A percentile compares a stretch with the other conserved stretches of the same genome.
Conservation (phyloP, 768 basidiomycete species). For the Leccinum boreale region DNA sequence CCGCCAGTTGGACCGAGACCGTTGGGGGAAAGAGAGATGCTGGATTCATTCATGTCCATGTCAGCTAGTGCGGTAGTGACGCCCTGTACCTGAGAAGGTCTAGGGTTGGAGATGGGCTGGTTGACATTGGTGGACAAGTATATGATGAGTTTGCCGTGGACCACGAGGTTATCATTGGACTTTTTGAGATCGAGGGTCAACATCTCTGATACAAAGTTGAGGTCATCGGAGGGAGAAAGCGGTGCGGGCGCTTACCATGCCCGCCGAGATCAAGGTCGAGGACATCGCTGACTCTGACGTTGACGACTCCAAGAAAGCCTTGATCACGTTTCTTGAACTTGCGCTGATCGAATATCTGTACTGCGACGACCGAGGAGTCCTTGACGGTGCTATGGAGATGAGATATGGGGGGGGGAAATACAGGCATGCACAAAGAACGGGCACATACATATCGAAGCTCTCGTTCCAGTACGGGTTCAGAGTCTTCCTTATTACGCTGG, state of each 20-base stretch:
- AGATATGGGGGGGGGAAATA: slow-evolving; percentile 6
- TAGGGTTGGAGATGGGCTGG: slow-evolving; percentile 81
- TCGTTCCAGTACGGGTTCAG: slow-evolving; percentile 97
- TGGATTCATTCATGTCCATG: slow-evolving; percentile 59
- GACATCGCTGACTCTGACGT: slow-evolving; percentile 86
- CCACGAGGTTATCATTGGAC: slow-evolving; percentile 97
- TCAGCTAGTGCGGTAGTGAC: slow-evolving; percentile 57
- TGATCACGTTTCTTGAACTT: slow-evolving; percentile 99
- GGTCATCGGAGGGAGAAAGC: neutral
- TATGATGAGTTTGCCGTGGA: slow-evolving; percentile 96
- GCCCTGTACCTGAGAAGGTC: slow-evolving; percentile 67
- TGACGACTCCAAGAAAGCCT: slow-evolving; percentile 97
- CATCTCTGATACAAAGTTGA: slow-evolving; percentile 62
- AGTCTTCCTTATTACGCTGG: slow-evolving; percentile 95
- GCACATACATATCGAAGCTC: slow-evolving; percentile 89
- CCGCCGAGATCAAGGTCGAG: slow-evolving; percentile 90
- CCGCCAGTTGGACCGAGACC: slow-evolving; percentile 33
- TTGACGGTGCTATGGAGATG: slow-evolving; percentile 71
- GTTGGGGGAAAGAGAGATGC: slow-evolving; percentile 52
- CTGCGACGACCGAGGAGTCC: slow-evolving; percentile 95
- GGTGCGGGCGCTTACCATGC: slow-evolving; percentile 63
- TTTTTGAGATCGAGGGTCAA: slow-evolving; percentile 95
- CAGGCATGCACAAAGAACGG: neutral
- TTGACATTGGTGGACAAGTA: slow-evolving; percentile 91
- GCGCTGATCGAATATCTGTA: slow-evolving; percentile 98